Base-by-base conservation (phyloP, 768 basidiomycete species). In the Tylopilus sp. region DNA sequence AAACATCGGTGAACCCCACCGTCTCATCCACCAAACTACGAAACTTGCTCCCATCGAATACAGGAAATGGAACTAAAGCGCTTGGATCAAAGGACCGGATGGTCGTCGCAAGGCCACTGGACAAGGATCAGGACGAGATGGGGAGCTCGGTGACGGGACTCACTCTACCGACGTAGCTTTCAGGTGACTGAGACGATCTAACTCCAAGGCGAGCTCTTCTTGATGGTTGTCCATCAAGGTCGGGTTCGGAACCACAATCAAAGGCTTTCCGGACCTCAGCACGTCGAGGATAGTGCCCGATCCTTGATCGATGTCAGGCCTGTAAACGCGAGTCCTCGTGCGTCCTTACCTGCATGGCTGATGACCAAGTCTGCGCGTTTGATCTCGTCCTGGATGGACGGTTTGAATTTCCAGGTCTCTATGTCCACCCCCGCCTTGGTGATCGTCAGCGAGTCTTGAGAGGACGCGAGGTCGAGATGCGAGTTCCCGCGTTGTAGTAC, bases 281-380 rank as follows among this genome's bases (percentile, higher is more conserved):
- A 85, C 91, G 40, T 95, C 91, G 26, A 98, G 77, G 61, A 98
- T 94, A 4, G 95, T 97, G 11, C 95, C 95, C 20, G 95, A 88
- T 47, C 95, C 95, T 98, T 52, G 44, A 36, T 38, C 39, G 38
- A 48, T 17, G 47, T 57, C 28, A 56, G 40, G 33, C 13, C 17
- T 28, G 43, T 41, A 9, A 15, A 23, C 23, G 25, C 30, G 3
- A 39, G 33, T 30, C 31, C 6, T 31, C 23, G 28, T 23, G 20
- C 11, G 21, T 22, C 56, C 80, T 58, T 64, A 93, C 95, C 95
- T 64, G 93, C 95, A 76, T 98, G 95, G 59, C 91, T 90, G 35
- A 99, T 87, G 46, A 99, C 79, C 44, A 94, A 70, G 64, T 92
- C 86, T 42, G 88, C 85, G 18, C 65, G 72, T 30, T 74, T 72